Base-by-base conservation (phyloP, 768 basidiomycete genomes). In the Podaxis sp. region DNA sequence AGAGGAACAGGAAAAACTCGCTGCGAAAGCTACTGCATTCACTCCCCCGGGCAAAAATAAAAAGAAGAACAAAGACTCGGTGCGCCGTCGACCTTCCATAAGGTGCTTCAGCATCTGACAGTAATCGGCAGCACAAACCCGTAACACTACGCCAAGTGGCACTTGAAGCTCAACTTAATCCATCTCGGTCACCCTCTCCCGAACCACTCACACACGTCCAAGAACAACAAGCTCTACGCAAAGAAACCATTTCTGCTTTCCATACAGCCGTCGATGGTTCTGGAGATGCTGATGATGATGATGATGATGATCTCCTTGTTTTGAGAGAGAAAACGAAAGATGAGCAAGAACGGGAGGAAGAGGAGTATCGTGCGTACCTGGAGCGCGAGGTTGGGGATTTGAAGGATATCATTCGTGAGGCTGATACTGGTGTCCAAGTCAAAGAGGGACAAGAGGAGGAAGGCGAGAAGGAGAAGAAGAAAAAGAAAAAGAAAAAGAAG, bases 241-340 rank as follows among this genome's bases (percentile, higher is more conserved):
- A 82, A 37, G 95, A 97, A 71, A 94, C 91, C 0, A 91, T 93
- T 23, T 80, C 86, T 0, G 95, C 90, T 0, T 98, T 99, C 73
- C 87, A 90, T 59, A 59, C 64, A 28, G 76, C 76, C 23, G 65
- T 74, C 2, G 69, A 69, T 1, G 77, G 76, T 11, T 68, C 72
- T 10, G 71, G 67, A 2, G 72, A 68, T 36, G 80, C 75, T 2
- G 79, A 77, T 21, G 21, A 21, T 21, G 21, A 21, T 21, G n/a
- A n/a, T 32, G 79, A 76, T 11, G 82, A 82, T 10, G 91, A 84
- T 38, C 71, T 95, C 1, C 80, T 97, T 13, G 75, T 90, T 5
- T 85, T 84, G 2, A 81, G 92, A 38, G 88, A 89, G 61, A 91
- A 88, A 72, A 90, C 87, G 0, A 82, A 85, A 64, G 91, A 91